Percentiles rank a stretch among this genome's conserved stretches.
These are phyloP conservation scores for Pulveroboletus sp. DNA, from an alignment of 768 basidiomycete species.

Conservation along the genomic window DNA sequence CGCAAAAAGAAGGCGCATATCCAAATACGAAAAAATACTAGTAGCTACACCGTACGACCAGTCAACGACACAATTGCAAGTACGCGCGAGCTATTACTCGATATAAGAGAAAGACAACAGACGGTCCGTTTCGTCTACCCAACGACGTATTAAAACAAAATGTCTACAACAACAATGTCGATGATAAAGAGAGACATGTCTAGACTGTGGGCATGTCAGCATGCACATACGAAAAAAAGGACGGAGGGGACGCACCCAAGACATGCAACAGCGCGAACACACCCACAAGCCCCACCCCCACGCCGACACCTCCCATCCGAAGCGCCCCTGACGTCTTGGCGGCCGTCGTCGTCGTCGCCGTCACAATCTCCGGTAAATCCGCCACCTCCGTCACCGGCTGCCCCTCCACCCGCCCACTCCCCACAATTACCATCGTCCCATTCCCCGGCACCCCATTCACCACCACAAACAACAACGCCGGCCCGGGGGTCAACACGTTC, in stretches of 20 bases:
- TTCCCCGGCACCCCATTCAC: constrained; percentile 83
- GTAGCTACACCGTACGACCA: too few species aligned
- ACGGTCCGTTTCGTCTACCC: not conserved
- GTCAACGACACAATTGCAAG: too few species aligned
- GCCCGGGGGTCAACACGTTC: constrained; percentile 87
- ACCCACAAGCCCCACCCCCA: not conserved
- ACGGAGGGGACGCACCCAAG: not conserved
- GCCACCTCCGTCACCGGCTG: constrained; percentile 53
- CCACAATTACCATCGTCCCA: constrained; percentile 74
- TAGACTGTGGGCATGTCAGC: not conserved
- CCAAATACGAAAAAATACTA: too few species aligned
- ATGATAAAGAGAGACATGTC: not conserved
- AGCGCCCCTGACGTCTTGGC: not conserved
- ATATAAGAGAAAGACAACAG: not conserved
- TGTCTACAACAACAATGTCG: not conserved
- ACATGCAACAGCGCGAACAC: not conserved
- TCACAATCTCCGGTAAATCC: constrained; percentile 39
- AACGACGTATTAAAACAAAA: not conserved
- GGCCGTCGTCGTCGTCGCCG: constrained; percentile 20
- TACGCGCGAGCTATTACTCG: too few species aligned
- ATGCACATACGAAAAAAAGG: too few species aligned
- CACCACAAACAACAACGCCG: constrained; percentile 78
- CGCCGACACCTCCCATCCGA: not conserved
- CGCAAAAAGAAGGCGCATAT: too few species aligned
- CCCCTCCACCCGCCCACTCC: constrained; percentile 70